Conservation (phyloP, 75 land plant species). For the Selaginella tamariscina region DNA sequence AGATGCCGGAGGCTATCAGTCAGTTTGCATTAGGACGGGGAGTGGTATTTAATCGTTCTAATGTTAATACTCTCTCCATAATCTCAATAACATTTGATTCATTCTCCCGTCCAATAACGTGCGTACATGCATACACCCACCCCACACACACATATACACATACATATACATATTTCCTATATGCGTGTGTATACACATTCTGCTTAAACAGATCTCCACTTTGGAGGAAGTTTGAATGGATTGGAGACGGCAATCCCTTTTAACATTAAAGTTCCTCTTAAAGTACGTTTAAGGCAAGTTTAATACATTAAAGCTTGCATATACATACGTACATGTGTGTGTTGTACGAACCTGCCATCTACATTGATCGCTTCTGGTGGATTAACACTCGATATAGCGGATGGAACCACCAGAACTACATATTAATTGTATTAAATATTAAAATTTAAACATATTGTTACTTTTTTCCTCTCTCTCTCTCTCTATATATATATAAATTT, state of each 20-base stretch:
- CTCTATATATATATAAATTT: background rate
- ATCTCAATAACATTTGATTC: constrained; percentile 84
- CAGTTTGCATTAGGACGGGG: constrained; percentile 41
- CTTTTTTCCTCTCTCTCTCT: background rate
- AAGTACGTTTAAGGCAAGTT: too few relatives aligned
- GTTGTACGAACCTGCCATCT: too few relatives aligned
- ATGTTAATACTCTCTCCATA: too few relatives aligned
- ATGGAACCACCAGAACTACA: constrained; percentile 55
- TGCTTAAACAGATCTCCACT: constrained; percentile 58
- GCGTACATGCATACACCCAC: constrained; percentile 14
- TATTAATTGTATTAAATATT: background rate
- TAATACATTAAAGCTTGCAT: too few relatives aligned
- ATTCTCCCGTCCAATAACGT: constrained; percentile 94
- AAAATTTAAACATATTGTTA: background rate
- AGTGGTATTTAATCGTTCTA: constrained; percentile 47
- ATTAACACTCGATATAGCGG: too few relatives aligned
- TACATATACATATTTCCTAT: background rate
- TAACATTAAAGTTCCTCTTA: constrained; percentile 47
- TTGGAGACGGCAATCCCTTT: constrained; percentile 56
- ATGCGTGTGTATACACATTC: background rate
- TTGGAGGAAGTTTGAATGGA: constrained; percentile 86
- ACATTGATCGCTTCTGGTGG: too few relatives aligned
- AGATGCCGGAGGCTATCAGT: too few relatives aligned
- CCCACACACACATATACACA: background rate
- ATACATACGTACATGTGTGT: too few relatives aligned